These are phyloP conservation scores for Fusarium sp. DNA, from an alignment of 2,329 filamentous ascomycete genomes.

Conservation along the genomic window DNA sequence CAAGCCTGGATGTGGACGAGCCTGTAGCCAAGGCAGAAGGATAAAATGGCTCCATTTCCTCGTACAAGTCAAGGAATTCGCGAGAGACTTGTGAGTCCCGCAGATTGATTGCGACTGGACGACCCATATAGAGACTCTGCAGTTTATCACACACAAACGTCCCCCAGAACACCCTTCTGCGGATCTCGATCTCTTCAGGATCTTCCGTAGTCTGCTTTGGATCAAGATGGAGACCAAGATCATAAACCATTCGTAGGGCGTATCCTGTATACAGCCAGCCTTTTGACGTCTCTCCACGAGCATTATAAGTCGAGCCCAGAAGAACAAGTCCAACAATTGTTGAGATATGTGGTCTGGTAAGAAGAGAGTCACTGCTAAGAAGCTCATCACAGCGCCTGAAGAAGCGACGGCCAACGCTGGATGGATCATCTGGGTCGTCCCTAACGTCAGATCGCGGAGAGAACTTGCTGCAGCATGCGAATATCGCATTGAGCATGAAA, in stretches of 20 bases:
- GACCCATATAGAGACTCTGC: constrained; percentile 3
- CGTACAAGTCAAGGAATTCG: constrained; percentile 6
- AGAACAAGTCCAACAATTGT: constrained; percentile 6
- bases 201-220: neutral
- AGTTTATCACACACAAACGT: constrained; percentile 56
- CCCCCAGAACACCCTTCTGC: constrained; percentile 2
- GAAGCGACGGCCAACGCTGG: neutral
- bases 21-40: neutral
- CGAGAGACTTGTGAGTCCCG: neutral
- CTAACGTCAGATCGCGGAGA: neutral
- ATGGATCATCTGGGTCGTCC: neutral
- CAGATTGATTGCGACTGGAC: constrained; percentile 4
- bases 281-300: constrained; percentile 12
- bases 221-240: constrained; percentile 2
- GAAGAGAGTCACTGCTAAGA: neutral
- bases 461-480: constrained; percentile 11
- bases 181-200: constrained; percentile 5
- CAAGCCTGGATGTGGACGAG: accelerated
- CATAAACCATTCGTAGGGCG: constrained; percentile 5
- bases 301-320: constrained; percentile 6
- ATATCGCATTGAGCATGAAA: constrained; percentile 14
- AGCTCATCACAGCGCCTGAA: constrained; percentile 7
- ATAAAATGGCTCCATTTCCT: constrained; percentile 9
- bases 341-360: neutral
- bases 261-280: constrained; percentile 12